Evolutionary conservation across 805 yeast genomes (phyloP).

Genomic region (Teunomyces gatunensis): DNA sequence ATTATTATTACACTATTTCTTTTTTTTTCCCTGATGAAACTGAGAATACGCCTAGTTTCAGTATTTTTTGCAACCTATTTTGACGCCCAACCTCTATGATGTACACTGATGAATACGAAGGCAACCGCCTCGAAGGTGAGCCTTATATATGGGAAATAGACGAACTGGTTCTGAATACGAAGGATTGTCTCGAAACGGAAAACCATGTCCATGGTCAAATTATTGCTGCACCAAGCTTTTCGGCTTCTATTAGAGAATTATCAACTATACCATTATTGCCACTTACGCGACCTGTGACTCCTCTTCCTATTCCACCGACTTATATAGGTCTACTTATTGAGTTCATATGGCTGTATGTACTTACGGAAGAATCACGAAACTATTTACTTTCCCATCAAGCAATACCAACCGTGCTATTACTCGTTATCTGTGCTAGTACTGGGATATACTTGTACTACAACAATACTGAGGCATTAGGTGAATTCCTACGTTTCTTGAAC

Average conservation of each 20-base stretch:
- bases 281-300: slow-evolving; percentile 14
- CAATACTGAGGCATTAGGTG: slow-evolving; percentile 6
- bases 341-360: neutral
- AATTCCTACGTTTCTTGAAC: slow-evolving; percentile 1
- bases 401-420: neutral
- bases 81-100: neutral
- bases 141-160: neutral
- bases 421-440: no score
- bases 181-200: neutral
- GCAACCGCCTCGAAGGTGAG: neutral
- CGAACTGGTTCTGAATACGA: neutral
- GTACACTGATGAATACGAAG: neutral
- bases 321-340: neutral
- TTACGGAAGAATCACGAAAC: neutral
- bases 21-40: neutral
- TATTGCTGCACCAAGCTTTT: neutral
- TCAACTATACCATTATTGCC: slow-evolving; percentile 1
- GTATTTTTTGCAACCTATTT: slow-evolving; percentile 1
- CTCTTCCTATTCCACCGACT: slow-evolving; percentile 38
- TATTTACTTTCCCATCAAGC: neutral
- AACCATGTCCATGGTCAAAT: neutral
- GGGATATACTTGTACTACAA: neutral
- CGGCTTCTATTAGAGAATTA: neutral
- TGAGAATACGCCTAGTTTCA: neutral
- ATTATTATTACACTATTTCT: neutral